A percentile compares a stretch with the other conserved stretches of the same genome.
Conservation (phyloP, 2,329 filamentous ascomycete genomes). For the Emydomyces testavorans region DNA sequence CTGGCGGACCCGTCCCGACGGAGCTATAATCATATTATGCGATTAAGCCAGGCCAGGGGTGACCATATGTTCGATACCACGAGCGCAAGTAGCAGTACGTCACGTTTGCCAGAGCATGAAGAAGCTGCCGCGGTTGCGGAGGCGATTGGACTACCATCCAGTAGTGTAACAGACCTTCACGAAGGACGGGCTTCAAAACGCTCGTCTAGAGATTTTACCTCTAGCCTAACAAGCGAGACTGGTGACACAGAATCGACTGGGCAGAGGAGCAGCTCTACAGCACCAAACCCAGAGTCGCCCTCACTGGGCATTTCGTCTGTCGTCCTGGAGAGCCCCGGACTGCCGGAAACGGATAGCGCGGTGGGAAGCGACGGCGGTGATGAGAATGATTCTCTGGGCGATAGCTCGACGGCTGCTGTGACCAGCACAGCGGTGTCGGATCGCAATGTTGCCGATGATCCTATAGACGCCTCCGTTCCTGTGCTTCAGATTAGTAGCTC, state of each 20-base stretch:
- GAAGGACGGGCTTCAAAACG: slow-evolving; percentile 3
- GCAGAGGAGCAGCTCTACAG: slow-evolving; percentile 4
- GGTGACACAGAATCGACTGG: slow-evolving; percentile 13
- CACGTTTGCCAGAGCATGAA: slow-evolving; percentile 36
- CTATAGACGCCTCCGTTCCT: not conserved
- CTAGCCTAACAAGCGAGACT: slow-evolving; percentile 1
- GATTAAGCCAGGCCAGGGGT: slow-evolving; percentile 45
- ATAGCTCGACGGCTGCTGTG: slow-evolving; percentile 7
- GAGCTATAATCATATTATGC: slow-evolving; percentile 66
- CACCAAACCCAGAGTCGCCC: slow-evolving; percentile 9
- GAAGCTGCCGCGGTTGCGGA: slow-evolving; percentile 42
- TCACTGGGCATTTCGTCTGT: slow-evolving; percentile 9
- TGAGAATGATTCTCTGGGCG: slow-evolving; percentile 10
- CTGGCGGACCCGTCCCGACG: slow-evolving; percentile 62
- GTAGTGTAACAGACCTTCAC: not conserved
- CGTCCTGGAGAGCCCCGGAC: slow-evolving; percentile 14
- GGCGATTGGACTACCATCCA: slow-evolving; percentile 36
- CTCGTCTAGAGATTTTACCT: slow-evolving; percentile 3
- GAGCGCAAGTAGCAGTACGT: slow-evolving; percentile 37
- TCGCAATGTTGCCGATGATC: not conserved
- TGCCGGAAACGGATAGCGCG: slow-evolving; percentile 9
- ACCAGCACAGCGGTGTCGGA: slow-evolving; percentile 3
- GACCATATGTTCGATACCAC: slow-evolving; percentile 44
- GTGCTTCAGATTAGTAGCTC: not conserved
- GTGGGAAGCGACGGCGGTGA: slow-evolving; percentile 5